These are phyloP conservation scores for Monilinia laxa DNA, from an alignment of 2,329 filamentous ascomycete genomes.

Conservation along the genomic window DNA sequence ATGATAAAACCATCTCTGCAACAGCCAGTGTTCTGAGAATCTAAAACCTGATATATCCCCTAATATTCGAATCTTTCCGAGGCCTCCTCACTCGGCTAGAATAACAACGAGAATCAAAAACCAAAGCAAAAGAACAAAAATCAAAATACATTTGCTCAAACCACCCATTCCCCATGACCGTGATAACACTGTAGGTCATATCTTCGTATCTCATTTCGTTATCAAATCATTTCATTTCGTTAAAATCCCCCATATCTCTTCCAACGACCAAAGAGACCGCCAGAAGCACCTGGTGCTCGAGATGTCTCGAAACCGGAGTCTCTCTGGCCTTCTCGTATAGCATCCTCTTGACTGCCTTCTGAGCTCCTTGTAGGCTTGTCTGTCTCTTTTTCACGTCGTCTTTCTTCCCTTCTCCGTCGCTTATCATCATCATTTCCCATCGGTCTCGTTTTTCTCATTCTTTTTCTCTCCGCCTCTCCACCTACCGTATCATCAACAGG, in stretches of 20 bases:
- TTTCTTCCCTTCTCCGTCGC: conserved; percentile 36
- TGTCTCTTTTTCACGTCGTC: conserved; percentile 34
- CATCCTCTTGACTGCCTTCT: conserved; percentile 40
- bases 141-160: conserved; percentile 12
- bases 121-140: conserved; percentile 1
- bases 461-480: conserved; percentile 35
- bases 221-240: conserved; percentile 17
- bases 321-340: conserved; percentile 33
- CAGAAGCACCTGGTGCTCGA: conserved; percentile 66
- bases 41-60: conserved; percentile 1
- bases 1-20: conserved; percentile 2
- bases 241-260: conserved; percentile 37
- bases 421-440: conserved; percentile 35
- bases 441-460: conserved; percentile 35
- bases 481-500: conserved; percentile 32
- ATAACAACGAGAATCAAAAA: conserved; percentile 5
- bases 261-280: conserved; percentile 50
- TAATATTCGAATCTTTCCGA: conserved; percentile 3
- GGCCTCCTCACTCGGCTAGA: conserved; percentile 10
- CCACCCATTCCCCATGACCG: neutral
- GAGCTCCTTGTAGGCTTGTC: conserved; percentile 32
- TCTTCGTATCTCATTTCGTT: conserved; percentile 23
- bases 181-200: conserved; percentile 10
- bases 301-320: conserved; percentile 45
- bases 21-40: conserved; percentile 1